These are phyloP conservation scores for Suhomyces kunorum DNA, from an alignment of 1,139 yeast genomes.

Conservation along the genomic window DNA sequence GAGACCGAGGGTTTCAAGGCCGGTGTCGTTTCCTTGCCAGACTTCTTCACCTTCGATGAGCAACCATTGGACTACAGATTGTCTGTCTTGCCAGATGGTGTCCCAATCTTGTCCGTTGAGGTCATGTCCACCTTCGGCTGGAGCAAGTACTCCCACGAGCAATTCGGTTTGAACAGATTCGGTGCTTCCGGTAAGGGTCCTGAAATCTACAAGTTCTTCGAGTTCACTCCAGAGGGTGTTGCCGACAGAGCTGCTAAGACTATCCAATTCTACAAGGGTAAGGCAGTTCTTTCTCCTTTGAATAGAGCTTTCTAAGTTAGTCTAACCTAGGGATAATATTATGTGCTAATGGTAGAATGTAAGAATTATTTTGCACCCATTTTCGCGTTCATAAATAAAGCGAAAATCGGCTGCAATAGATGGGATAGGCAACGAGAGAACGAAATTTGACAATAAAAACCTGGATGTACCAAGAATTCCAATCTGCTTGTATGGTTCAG, in stretches of 20 bases:
- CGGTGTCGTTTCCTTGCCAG: slow-evolving; percentile 89
- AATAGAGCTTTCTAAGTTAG: slow-evolving; percentile 63
- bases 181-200: slow-evolving; percentile 96
- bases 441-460: too few relatives aligned
- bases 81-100: slow-evolving; percentile 90
- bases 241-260: slow-evolving; percentile 84
- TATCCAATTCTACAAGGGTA: slow-evolving; percentile 81
- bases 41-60: slow-evolving; percentile 83
- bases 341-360: slow-evolving; percentile 5
- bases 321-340: slow-evolving; percentile 1
- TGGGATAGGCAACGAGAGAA: too few relatives aligned
- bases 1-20: slow-evolving; percentile 67
- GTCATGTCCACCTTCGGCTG: slow-evolving; percentile 92
- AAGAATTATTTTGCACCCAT: slow-evolving; percentile 1
- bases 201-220: slow-evolving; percentile 81
- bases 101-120: slow-evolving; percentile 92
- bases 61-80: slow-evolving; percentile 80
- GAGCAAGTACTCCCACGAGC: slow-evolving; percentile 95
- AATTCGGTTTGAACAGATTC: slow-evolving; percentile 92
- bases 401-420: neutral
- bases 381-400: neutral
- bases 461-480: too few relatives aligned
- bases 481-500: too few relatives aligned
- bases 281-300: slow-evolving; percentile 71
- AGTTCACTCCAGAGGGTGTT: slow-evolving; percentile 91